These are phyloP conservation scores for Smallanthus sonchifolius DNA, from an alignment of 129 eudicot genomes.

Conservation along the genomic window DNA sequence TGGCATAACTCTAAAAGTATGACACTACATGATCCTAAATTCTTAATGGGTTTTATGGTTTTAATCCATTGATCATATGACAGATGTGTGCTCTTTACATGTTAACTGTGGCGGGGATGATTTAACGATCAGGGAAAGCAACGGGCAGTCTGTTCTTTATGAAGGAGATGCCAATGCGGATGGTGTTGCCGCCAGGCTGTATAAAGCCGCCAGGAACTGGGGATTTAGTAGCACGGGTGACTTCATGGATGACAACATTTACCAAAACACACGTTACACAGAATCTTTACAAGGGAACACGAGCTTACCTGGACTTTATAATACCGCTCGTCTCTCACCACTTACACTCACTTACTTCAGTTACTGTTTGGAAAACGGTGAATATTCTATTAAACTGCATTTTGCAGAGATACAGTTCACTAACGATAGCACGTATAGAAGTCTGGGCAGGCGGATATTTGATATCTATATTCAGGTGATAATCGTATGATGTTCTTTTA, in stretches of 20 bases:
- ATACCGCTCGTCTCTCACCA: slow-evolving; percentile 78
- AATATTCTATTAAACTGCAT: slow-evolving; percentile 59
- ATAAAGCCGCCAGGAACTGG: slow-evolving; percentile 42
- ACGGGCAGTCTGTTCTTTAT: slow-evolving; percentile 37
- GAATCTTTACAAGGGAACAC: slow-evolving; percentile 31
- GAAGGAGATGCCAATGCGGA: slow-evolving; percentile 69
- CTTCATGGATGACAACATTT: slow-evolving; percentile 71
- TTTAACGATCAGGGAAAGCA: slow-evolving; percentile 31
- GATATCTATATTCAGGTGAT: slow-evolving; percentile 88
- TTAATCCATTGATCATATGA: neutral
- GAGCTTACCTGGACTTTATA: slow-evolving; percentile 50
- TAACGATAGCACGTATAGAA: slow-evolving; percentile 47
- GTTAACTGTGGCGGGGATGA: slow-evolving; percentile 84
- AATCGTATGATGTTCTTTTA: neutral
- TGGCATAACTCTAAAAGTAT: too few species aligned
- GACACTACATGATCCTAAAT: too few species aligned
- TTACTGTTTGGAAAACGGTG: slow-evolving; percentile 82
- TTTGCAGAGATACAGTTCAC: slow-evolving; percentile 75
- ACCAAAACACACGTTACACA: slow-evolving; percentile 47
- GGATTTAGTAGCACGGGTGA: slow-evolving; percentile 95
- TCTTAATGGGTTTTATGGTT: too few species aligned
- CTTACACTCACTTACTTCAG: slow-evolving; percentile 72
- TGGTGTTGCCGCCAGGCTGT: slow-evolving; percentile 61
- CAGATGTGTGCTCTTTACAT: slow-evolving; percentile 88
- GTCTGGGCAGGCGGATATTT: slow-evolving; percentile 76